phyloP scores from a whole-genome alignment of 2,329 filamentous ascomycete genomes.

The Fusarium napiforme region DNA sequence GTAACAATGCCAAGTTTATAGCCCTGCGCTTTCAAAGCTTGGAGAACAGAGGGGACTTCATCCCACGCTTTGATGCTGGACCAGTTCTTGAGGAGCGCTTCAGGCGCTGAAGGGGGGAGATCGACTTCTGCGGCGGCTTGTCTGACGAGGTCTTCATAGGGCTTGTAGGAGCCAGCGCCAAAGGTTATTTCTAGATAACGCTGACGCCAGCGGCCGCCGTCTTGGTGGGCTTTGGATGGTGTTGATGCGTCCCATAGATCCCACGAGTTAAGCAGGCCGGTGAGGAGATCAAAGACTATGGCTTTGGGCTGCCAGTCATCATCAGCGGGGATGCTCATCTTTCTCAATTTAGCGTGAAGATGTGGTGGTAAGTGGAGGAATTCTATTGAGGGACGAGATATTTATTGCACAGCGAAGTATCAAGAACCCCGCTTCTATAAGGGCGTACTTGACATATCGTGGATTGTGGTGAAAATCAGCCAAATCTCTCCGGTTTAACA shows the following conservation, averaged over 20 bases:
- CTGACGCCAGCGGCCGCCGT: conserved; percentile 50
- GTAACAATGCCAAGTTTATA: conserved; percentile 52
- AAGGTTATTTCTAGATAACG: conserved; percentile 54
- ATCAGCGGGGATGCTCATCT: background rate
- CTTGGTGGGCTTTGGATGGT: conserved; percentile 35
- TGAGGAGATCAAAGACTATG: conserved; percentile 55
- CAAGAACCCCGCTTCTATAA: fast-evolving
- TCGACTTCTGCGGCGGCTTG: conserved; percentile 47
- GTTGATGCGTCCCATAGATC: conserved; percentile 51
- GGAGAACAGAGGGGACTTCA: conserved; percentile 33
- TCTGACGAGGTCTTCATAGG: conserved; percentile 48
- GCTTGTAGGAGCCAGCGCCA: conserved; percentile 46
- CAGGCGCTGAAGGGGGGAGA: conserved; percentile 44
- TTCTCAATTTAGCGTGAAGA: fast-evolving
- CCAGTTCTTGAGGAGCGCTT: conserved; percentile 45
- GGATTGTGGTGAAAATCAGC: too few species aligned
- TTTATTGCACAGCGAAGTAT: background rate
- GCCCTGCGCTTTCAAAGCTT: conserved; percentile 38
- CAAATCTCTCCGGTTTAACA: background rate
- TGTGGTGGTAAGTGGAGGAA: fast-evolving
- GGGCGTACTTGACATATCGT: background rate
- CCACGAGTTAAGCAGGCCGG: conserved; percentile 54
- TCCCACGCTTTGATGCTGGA: conserved; percentile 43
- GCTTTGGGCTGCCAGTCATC: conserved; percentile 47
- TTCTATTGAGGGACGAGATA: background rate